phyloP scores from a whole-genome alignment of 352 stramenopile genomes.

The Plasmopara viticola region DNA sequence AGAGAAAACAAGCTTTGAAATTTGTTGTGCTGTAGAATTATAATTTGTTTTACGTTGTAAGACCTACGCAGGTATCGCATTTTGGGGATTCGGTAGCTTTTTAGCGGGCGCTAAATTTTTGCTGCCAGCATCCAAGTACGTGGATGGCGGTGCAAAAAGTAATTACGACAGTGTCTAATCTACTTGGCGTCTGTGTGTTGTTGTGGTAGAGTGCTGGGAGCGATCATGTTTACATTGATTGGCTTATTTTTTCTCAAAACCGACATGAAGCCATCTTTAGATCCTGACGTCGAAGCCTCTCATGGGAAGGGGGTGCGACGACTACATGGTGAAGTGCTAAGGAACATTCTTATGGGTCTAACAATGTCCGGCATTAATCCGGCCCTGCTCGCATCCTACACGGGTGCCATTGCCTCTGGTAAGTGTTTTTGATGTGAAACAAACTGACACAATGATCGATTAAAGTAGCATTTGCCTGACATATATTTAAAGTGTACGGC shows the following conservation, averaged over 20 bases:
- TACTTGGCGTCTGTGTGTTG: neutral
- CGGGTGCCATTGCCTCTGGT: conserved; percentile 82
- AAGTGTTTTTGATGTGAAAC: neutral
- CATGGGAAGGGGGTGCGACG: conserved; percentile 44
- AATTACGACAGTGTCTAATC: conserved; percentile 1
- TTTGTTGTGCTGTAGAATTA: neutral
- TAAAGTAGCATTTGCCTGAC: neutral
- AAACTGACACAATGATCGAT: neutral
- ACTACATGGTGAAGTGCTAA: conserved; percentile 59
- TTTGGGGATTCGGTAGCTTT: conserved; percentile 88
- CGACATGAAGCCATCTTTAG: conserved; percentile 70
- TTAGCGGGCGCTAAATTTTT: conserved; percentile 78
- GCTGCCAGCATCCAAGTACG: conserved; percentile 80
- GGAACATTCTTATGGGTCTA: conserved; percentile 79
- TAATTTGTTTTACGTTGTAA: conserved; percentile 21
- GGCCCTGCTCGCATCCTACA: conserved; percentile 80
- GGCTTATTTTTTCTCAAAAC: conserved; percentile 75
- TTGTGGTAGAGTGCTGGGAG: conserved; percentile 58
- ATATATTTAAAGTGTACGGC: conserved; percentile 57
- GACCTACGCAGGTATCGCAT: conserved; percentile 85
- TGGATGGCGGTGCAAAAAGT: conserved; percentile 3
- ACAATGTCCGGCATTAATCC: conserved; percentile 87
- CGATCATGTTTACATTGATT: conserved; percentile 81
- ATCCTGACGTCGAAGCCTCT: conserved; percentile 44
- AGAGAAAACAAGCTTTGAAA: neutral